A percentile compares a stretch with the other conserved stretches of the same genome.
Conservation (phyloP, 495 filamentous ascomycete species). For the Collariella sp. region DNA sequence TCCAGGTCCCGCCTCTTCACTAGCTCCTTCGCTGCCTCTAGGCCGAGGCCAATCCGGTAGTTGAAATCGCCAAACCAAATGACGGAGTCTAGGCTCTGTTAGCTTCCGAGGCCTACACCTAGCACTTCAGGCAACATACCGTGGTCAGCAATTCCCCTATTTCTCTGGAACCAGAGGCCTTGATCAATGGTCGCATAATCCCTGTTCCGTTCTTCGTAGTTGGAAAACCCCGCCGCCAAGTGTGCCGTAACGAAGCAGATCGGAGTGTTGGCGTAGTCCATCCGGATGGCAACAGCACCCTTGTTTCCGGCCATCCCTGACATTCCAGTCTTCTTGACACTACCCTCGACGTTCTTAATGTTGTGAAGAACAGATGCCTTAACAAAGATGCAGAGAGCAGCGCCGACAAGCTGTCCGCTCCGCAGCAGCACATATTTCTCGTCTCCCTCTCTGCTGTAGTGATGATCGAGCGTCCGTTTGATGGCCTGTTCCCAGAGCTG, state of each 20-base stretch:
- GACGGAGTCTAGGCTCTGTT: constrained; percentile 50
- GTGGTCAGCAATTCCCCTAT: constrained; percentile 82
- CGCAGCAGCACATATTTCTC: constrained; percentile 83
- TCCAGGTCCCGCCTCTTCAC: constrained; percentile 62
- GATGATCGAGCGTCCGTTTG: constrained; percentile 61
- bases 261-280: constrained; percentile 89
- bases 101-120: background rate
- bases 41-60: constrained; percentile 82
- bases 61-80: constrained; percentile 99
- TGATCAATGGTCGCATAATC: constrained; percentile 86
- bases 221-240: constrained; percentile 91
- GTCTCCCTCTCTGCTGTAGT: constrained; percentile 49
- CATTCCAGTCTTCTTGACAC: constrained; percentile 94
- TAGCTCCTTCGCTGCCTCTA: constrained; percentile 69
- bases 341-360: constrained; percentile 95
- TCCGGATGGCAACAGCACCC: constrained; percentile 90
- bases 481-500: constrained; percentile 82
- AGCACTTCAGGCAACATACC: constrained; percentile 30
- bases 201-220: constrained; percentile 90
- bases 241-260: constrained; percentile 96
- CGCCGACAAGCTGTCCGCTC: constrained; percentile 90
- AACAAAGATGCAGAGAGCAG: constrained; percentile 84
- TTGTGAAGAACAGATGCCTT: constrained; percentile 62
- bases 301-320: constrained; percentile 98
- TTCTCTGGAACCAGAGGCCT: constrained; percentile 83